Evolutionary conservation across 2,329 filamentous ascomycete species (phyloP), one percentile per base, ranked within the genome.

Genomic region (Akanthomyces dipterigenus): DNA sequence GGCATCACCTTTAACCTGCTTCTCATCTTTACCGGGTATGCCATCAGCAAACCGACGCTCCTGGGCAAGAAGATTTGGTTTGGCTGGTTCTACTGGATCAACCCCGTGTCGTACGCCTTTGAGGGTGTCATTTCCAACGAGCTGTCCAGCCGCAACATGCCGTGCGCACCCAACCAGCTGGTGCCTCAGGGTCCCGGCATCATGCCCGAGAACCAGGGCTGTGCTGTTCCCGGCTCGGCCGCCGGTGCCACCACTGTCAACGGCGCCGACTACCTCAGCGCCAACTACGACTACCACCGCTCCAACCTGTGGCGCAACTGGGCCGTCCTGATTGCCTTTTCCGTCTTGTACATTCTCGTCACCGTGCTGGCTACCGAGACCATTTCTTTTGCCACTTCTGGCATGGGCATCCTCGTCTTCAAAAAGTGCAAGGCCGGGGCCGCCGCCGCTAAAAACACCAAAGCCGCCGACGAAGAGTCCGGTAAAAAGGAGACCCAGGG

Each of bases 261-360:
- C 1, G 87, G 87, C 0, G 76, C 78, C 34, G 74, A 75, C 6
- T 89, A 86, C 60, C 71, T 88, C 51, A 65, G 70, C 31, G 67
- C 76, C 3, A 76, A 77, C n/a, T 86, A 81, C 66, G 71, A 76
- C 38, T 89, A 88, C 70, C 74, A 73, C 42, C 74, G 80, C 26
- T 73, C 73, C 3, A 79, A 89, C 66, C 72, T 85, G 38, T 89
- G 87, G 86, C 83, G 89, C 7, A 91, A 92, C 71, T 90, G 88
- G 67, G 89, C 87, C 24, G 85, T 91, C 1, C 73, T 92, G 11
- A 83, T 92, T 62, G 89, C 87, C 1, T 93, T 89, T 65, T 81
- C 83, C 0, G 82, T 88, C 0, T 79, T 91, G 1, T 93, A 93
- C 69, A 81, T 93, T n/a, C 63, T 87, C 3, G 73, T 93, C 49